A percentile compares a stretch with the other conserved stretches of the same genome.
These are phyloP conservation scores for Meyerozyma carpophila DNA, from an alignment of 1,139 yeast genomes.

Conservation along the genomic window DNA sequence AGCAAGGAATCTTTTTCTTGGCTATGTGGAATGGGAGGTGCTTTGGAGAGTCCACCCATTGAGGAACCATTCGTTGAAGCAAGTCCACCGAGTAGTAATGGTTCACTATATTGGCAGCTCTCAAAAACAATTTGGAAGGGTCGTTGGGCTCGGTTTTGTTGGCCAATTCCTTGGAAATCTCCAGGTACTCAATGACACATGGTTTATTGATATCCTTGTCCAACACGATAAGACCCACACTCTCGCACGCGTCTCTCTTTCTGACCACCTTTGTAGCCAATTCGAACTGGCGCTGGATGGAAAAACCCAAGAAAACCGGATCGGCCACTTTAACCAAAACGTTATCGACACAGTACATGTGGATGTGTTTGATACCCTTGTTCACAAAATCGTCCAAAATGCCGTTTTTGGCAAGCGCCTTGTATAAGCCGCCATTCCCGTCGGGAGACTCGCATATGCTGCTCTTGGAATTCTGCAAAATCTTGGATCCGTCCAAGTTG, in stretches of 20 bases:
- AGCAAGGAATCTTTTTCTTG: constrained; percentile 73
- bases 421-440: constrained; percentile 96
- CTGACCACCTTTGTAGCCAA: constrained; percentile 94
- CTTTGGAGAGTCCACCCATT: constrained; percentile 65
- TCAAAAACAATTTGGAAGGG: constrained; percentile 53
- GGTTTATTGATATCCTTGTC: constrained; percentile 60
- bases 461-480: constrained; percentile 53
- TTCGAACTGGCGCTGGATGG: constrained; percentile 59
- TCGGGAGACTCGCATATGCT: constrained; percentile 85
- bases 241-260: constrained; percentile 80
- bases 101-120: constrained; percentile 97
- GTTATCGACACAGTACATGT: constrained; percentile 97
- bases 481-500: constrained; percentile 59
- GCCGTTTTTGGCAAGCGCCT: constrained; percentile 64
- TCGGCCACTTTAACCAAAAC: constrained; percentile 91
- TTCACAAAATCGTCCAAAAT: constrained; percentile 61
- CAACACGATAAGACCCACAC: constrained; percentile 86
- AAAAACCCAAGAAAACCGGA: constrained; percentile 86
- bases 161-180: constrained; percentile 72
- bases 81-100: constrained; percentile 87
- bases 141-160: constrained; percentile 49
- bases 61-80: constrained; percentile 51
- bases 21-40: constrained; percentile 91
- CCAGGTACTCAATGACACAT: constrained; percentile 93
- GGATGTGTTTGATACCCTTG: constrained; percentile 83